Base-by-base conservation (phyloP, 1,284 basidiomycete species). In the Malassezia nana region DNA sequence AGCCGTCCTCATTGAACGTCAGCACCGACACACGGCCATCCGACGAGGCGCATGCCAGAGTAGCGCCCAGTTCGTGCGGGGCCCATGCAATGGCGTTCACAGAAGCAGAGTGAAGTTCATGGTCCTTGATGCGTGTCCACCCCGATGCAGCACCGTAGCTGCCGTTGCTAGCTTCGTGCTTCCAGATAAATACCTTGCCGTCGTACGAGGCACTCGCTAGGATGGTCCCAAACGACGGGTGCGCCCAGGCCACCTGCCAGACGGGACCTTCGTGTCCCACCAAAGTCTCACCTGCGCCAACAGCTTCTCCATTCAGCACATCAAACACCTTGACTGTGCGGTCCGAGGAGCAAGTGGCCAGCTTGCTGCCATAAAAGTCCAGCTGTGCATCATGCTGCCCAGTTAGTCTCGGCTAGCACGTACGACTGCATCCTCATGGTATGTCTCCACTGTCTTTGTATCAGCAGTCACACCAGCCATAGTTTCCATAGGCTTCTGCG, bases 1-100 rank as follows among this genome's bases (percentile, higher is more conserved):
- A 89, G 45, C 92, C 91, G 71, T 96, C 92, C 71, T 89, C 88
- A 82, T 95, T 92, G 80, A 98, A 98, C 6, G 87, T 89, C 57
- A 98, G 79, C 24, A 98, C 90, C 7, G 92, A 96, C 46, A 98
- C 83, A 75, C 94, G 94, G 60, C 92, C 92, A 74, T 98, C 92
- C 2, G 89, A 94, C n/a, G 88, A 92, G 1, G 92, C 92, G 69
- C 92, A 98, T 1, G 90, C 91, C 41, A 98, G 81, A 63, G 95
- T 91, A 0, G 94, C 89, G 50, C 94, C 92, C 12, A 96, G 82
- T 74, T 96, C 92, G 66, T 94, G 89, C 1, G 94, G 90, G 29
- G 92, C 91, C 92, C 94, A 98, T 0, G 89, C 88, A 32, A 98
- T 87, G 0, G 91, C 91, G 77, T 98, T 98, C 55, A 96, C 92